Percentiles rank a stretch among this genome's conserved stretches.
phyloP scores from a whole-genome alignment of 2,329 filamentous ascomycete species.

The Tympanopsis confertula region DNA sequence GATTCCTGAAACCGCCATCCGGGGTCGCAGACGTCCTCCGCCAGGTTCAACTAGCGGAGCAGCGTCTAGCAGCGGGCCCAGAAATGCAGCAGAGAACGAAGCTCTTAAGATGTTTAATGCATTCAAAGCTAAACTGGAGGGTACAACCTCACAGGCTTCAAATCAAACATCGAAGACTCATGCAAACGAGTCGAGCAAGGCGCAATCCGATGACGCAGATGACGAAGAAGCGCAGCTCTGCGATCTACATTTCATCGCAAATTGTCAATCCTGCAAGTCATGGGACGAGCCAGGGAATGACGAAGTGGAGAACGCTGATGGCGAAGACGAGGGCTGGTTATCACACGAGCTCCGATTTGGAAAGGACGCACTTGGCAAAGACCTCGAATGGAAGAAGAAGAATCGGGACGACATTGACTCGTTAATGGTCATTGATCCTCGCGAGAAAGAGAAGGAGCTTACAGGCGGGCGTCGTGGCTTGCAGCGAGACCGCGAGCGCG shows the following conservation, averaged over 20 bases:
- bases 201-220: constrained; percentile 5
- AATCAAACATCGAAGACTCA: constrained; percentile 11
- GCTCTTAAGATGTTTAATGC: constrained; percentile 43
- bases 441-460: constrained; percentile 40
- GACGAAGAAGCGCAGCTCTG: constrained; percentile 2
- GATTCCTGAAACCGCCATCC: constrained; percentile 31
- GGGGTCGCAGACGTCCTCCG: constrained; percentile 28
- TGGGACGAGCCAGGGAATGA: constrained; percentile 15
- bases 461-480: constrained; percentile 16
- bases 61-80: constrained; percentile 15
- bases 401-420: constrained; percentile 37
- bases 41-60: constrained; percentile 15
- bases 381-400: constrained; percentile 50
- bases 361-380: constrained; percentile 50
- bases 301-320: constrained; percentile 5
- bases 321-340: constrained; percentile 43
- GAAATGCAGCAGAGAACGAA: constrained; percentile 27
- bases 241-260: constrained; percentile 4
- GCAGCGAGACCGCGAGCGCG: constrained; percentile 19
- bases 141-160: constrained; percentile 3
- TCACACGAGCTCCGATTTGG: constrained; percentile 46
- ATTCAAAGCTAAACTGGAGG: constrained; percentile 46
- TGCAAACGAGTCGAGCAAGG: constrained; percentile 7
- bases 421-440: constrained; percentile 49
- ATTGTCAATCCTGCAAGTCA: constrained; percentile 21